These are phyloP conservation scores for Centaurea solstitialis DNA, from an alignment of 129 eudicot genomes.

Conservation along the genomic window DNA sequence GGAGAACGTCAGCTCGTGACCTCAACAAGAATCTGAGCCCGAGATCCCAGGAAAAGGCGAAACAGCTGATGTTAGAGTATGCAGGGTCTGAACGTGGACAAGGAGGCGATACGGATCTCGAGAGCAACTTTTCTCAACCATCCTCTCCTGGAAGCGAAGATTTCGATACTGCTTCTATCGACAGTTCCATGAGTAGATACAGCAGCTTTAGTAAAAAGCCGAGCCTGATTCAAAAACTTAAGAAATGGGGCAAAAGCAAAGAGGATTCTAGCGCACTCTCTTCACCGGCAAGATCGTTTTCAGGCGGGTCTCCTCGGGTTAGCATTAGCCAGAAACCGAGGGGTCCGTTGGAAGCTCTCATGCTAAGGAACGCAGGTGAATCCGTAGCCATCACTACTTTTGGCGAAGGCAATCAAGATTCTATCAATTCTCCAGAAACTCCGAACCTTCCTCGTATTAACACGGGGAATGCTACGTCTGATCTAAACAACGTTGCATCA, in stretches of 20 bases:
- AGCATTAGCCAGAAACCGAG: conserved; percentile 65
- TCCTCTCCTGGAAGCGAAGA: conserved; percentile 95
- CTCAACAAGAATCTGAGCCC: conserved; percentile 88
- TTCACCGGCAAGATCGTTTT: conserved; percentile 84
- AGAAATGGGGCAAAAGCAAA: conserved; percentile 89
- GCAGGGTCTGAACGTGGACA: conserved; percentile 98
- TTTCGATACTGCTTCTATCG: conserved; percentile 81
- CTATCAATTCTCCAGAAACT: conserved; percentile 57
- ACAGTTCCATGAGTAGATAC: conserved; percentile 78
- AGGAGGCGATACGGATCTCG: conserved; percentile 95
- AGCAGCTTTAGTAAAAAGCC: conserved; percentile 79
- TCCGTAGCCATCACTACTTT: conserved; percentile 83
- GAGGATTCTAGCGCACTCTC: conserved; percentile 78
- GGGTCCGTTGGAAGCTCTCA: conserved; percentile 88
- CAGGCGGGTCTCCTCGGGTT: conserved; percentile 67
- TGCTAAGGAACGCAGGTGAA: conserved; percentile 89
- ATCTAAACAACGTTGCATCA: conserved; percentile 59
- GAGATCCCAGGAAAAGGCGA: conserved; percentile 84
- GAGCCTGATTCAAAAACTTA: conserved; percentile 72
- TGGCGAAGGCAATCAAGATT: conserved; percentile 70
- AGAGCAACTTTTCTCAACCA: conserved; percentile 95
- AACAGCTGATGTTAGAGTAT: conserved; percentile 86
- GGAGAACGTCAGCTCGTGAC: conserved; percentile 92
- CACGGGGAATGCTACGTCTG: conserved; percentile 37
- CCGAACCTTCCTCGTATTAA: conserved; percentile 39